phyloP scores from a whole-genome alignment of 805 yeast genomes.

The Wickerhamiella galacta region DNA sequence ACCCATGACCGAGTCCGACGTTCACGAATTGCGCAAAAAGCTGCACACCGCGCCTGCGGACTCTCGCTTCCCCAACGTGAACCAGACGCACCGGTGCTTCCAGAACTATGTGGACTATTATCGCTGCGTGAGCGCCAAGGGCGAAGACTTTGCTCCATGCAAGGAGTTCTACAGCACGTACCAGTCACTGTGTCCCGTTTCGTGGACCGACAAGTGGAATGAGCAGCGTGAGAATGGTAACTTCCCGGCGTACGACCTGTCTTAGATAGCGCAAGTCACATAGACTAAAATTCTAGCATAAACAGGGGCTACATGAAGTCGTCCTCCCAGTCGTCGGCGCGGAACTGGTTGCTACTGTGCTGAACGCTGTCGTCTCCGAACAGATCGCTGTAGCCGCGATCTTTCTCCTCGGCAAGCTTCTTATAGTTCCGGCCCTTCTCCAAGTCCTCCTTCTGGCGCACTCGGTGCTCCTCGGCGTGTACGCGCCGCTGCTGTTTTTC shows the following conservation, averaged over 20 bases:
- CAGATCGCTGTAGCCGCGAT: constrained; percentile 32
- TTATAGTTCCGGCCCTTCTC: constrained; percentile 19
- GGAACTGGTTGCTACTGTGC: constrained; percentile 29
- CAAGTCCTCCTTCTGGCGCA: constrained; percentile 26
- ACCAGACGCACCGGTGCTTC: constrained; percentile 98
- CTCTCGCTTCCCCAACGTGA: constrained; percentile 91
- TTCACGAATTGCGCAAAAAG: constrained; percentile 12
- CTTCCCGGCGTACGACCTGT: constrained; percentile 29
- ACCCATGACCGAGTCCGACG: constrained; percentile 12
- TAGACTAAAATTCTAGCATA: too few species aligned
- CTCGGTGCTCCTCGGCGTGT: constrained; percentile 22
- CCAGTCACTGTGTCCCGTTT: constrained; percentile 38
- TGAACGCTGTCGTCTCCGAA: constrained; percentile 31
- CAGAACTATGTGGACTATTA: constrained; percentile 95
- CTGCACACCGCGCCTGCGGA: constrained; percentile 43
- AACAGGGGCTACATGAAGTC: constrained; percentile 30
- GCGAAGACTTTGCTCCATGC: constrained; percentile 97
- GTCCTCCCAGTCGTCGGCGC: constrained; percentile 40
- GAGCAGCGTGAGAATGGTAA: constrained; percentile 34
- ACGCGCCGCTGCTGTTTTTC: constrained; percentile 22
- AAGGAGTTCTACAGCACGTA: constrained; percentile 84
- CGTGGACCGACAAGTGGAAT: constrained; percentile 27
- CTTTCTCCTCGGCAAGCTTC: constrained; percentile 21
- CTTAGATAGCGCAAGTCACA: too few species aligned
- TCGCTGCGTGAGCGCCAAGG: constrained; percentile 91